Evolutionary conservation across 257 asterid species (phyloP).

Genomic region (Fraxinus excelsior): DNA sequence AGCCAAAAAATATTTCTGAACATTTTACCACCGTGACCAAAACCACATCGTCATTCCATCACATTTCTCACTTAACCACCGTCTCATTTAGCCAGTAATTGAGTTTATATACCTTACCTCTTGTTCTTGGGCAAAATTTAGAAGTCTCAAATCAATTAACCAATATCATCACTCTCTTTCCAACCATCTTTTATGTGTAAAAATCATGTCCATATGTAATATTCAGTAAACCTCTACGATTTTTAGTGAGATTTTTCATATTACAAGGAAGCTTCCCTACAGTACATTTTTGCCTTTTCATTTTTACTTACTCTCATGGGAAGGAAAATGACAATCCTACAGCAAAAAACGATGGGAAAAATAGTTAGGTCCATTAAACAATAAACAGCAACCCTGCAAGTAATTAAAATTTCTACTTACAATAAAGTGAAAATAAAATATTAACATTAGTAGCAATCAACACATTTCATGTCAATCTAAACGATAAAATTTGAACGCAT

Average conservation of each 20-base stretch:
- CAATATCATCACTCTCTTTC: neutral
- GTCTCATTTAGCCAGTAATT: too few relatives aligned
- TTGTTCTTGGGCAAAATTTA: too few relatives aligned
- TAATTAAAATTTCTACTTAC: neutral
- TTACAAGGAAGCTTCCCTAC: neutral
- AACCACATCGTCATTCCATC: too few relatives aligned
- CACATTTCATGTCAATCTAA: neutral
- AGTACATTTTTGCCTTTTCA: neutral
- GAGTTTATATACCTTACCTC: neutral
- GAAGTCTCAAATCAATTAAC: too few relatives aligned
- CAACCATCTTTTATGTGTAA: neutral
- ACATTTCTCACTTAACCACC: too few relatives aligned
- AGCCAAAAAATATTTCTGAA: too few relatives aligned
- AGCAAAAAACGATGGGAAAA: neutral
- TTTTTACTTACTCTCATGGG: neutral
- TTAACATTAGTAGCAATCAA: neutral
- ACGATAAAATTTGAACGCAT: neutral
- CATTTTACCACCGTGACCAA: too few relatives aligned
- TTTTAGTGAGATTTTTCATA: neutral
- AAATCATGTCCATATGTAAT: neutral
- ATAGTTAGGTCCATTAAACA: neutral
- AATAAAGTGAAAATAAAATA: neutral
- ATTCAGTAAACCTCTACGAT: neutral
- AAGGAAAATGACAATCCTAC: neutral
- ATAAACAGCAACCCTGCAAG: neutral